A percentile compares a stretch with the other conserved stretches of the same genome.
Evolutionary conservation across 805 yeast species (phyloP).

Genomic region (Wickerhamomyces queroliae): DNA sequence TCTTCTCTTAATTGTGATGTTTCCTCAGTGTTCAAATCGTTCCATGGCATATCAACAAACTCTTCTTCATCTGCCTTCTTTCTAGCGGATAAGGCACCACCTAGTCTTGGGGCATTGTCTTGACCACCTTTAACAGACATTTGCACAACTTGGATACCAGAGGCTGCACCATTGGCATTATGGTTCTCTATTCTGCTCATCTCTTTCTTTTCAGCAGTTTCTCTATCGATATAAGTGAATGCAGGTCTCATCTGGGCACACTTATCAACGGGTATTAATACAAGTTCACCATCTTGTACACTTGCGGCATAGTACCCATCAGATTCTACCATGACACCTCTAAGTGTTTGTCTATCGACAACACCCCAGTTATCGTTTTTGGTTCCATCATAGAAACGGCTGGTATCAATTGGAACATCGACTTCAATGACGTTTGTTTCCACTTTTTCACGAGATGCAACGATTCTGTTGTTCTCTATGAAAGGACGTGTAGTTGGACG

Average conservation of each 20-base stretch:
- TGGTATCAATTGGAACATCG: constrained; percentile 68
- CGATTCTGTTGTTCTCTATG: constrained; percentile 27
- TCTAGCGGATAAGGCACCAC: constrained; percentile 65
- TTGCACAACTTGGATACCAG: constrained; percentile 55
- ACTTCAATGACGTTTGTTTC: constrained; percentile 63
- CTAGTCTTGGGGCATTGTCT: constrained; percentile 54
- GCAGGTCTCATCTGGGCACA: constrained; percentile 78
- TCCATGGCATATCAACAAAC: constrained; percentile 37
- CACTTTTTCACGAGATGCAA: constrained; percentile 48
- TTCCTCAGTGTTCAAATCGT: constrained; percentile 30
- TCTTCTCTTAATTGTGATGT: constrained; percentile 21
- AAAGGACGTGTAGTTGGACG: constrained; percentile 40
- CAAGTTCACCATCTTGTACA: constrained; percentile 43
- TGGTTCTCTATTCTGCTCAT: constrained; percentile 31
- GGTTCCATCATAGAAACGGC: constrained; percentile 57
- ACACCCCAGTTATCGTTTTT: constrained; percentile 63
- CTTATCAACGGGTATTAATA: constrained; percentile 58
- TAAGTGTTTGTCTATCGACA: constrained; percentile 53
- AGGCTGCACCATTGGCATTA: constrained; percentile 22
- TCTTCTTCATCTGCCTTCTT: constrained; percentile 60
- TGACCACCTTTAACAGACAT: constrained; percentile 65
- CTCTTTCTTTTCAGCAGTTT: constrained; percentile 38
- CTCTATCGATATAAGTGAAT: constrained; percentile 71
- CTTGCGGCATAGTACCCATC: constrained; percentile 47
- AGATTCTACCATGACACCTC: constrained; percentile 59